Evolutionary conservation across 768 basidiomycete species (phyloP).

Genomic region (Myochromella boudieri): DNA sequence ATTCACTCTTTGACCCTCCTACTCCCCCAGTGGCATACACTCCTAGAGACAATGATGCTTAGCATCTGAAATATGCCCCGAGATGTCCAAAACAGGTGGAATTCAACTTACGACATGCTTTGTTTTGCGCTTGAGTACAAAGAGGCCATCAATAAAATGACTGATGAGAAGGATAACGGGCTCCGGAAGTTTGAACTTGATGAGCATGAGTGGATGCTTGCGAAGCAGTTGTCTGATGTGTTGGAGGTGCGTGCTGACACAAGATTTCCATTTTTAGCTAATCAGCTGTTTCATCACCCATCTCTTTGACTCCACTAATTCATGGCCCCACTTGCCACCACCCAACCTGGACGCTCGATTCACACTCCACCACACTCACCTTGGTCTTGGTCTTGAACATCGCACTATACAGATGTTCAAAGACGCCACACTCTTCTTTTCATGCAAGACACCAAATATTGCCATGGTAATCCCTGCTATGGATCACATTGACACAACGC

Average conservation of each 20-base stretch:
- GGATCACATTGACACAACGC: conserved; percentile 33
- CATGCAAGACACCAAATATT: conserved; percentile 20
- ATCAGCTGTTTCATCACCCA: not conserved
- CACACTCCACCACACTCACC: not conserved
- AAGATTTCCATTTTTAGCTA: conserved; percentile 2
- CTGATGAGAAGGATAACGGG: conserved; percentile 11
- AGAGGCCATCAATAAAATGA: conserved; percentile 23
- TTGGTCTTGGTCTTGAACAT: not conserved
- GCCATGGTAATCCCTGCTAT: conserved; percentile 35
- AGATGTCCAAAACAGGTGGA: conserved; percentile 33
- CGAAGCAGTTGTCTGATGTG: conserved; percentile 23
- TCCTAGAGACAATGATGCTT: conserved; percentile 5
- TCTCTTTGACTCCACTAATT: not conserved
- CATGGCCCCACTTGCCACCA: not conserved
- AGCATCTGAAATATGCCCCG: conserved; percentile 19
- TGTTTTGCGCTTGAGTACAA: conserved; percentile 24
- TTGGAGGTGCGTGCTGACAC: conserved; percentile 22
- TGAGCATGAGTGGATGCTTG: conserved; percentile 26
- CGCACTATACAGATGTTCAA: conserved; percentile 27
- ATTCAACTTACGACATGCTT: conserved; percentile 31
- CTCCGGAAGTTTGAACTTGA: conserved; percentile 19
- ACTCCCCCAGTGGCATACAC: conserved; percentile 10
- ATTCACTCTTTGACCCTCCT: conserved; percentile 11
- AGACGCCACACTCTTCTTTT: conserved; percentile 31
- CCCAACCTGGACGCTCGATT: not conserved